Evolutionary conservation across 176 grass and related monocot genomes (phyloP), one percentile per base, ranked within the genome.

Genomic region (Ensete ventricosum): DNA sequence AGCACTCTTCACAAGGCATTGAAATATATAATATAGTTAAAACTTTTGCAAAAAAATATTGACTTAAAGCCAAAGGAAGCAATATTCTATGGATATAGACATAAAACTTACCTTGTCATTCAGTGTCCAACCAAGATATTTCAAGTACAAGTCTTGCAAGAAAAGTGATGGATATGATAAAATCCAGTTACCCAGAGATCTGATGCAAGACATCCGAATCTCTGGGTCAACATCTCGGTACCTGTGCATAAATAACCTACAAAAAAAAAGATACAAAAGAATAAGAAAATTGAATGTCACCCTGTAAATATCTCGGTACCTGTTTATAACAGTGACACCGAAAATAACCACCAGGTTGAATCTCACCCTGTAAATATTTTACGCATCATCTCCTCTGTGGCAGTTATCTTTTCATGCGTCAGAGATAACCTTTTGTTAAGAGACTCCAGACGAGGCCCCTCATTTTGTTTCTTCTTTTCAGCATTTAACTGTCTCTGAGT

Each of bases 121-220:
- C 65, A 98, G 81, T 83, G 94, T 93, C 94, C 94, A 98, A 64
- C 94, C 94, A 85, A 98, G 88, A 89, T 98, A 98, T 73, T 98
- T 98, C 27, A 98, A 85, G 69, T 98, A 98, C 77, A 84, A 83
- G 82, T 98, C 94, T 83, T 89, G 88, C 69, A 98, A 89, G 85
- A 98, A 98, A 67, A 93, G 88, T 72, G 94, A 93, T 81, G 94
- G 90, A 85, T 98, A 98, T 1, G 88, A 90, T 48, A 86, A 83
- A 80, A 93, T 87, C 94, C 94, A 98, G 82, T 85, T 83, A 83
- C 94, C 94, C 78, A 98, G 94, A 62, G 85, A 92, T 81, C 52
- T 93, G 50, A 98, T 93, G 79, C 90, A 98, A 76, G 82, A 80
- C 88, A 89, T 86, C 76, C 95, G 53, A 60, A 98, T 98, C 67